A percentile compares a stretch with the other conserved stretches of the same genome.
Conservation (phyloP, 2,329 filamentous ascomycete genomes). For the Parastagonospora nodorum region DNA sequence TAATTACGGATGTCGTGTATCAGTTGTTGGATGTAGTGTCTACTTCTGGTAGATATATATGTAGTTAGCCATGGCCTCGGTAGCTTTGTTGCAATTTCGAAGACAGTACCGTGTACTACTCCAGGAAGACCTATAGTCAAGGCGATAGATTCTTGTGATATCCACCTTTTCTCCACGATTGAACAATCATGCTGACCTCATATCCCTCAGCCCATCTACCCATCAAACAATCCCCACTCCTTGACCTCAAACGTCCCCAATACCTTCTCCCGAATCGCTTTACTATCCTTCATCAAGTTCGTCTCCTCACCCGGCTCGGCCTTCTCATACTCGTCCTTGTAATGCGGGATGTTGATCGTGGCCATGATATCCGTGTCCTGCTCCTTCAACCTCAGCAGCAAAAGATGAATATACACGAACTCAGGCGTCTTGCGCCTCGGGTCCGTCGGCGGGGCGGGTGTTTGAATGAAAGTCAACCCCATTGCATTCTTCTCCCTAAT, state of each 20-base stretch:
- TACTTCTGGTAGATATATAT: too few species aligned
- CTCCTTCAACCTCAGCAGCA: slow-evolving; percentile 75
- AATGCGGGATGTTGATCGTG: slow-evolving; percentile 86
- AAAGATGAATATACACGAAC: slow-evolving; percentile 77
- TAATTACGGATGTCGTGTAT: too few species aligned
- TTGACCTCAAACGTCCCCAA: slow-evolving; percentile 76
- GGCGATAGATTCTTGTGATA: neutral
- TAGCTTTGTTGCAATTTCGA: too few species aligned
- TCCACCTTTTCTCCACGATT: neutral
- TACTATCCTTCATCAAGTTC: slow-evolving; percentile 64
- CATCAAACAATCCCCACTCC: slow-evolving; percentile 76
- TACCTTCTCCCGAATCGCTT: slow-evolving; percentile 71
- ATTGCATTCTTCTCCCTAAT: slow-evolving; percentile 61
- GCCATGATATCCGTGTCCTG: slow-evolving; percentile 81
- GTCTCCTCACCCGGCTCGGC: slow-evolving; percentile 65
- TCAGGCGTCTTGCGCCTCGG: slow-evolving; percentile 45
- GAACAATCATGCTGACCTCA: neutral
- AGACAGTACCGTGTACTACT: too few species aligned
- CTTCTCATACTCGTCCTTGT: slow-evolving; percentile 73
- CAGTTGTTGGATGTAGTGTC: too few species aligned
- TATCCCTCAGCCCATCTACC: slow-evolving; percentile 11
- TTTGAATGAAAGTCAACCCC: slow-evolving; percentile 68
- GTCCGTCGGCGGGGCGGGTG: slow-evolving; percentile 44
- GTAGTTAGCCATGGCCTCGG: too few species aligned
- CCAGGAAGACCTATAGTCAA: neutral